Conservation (phyloP, 1,284 basidiomycete genomes). For the Rhodotorula sp. region DNA sequence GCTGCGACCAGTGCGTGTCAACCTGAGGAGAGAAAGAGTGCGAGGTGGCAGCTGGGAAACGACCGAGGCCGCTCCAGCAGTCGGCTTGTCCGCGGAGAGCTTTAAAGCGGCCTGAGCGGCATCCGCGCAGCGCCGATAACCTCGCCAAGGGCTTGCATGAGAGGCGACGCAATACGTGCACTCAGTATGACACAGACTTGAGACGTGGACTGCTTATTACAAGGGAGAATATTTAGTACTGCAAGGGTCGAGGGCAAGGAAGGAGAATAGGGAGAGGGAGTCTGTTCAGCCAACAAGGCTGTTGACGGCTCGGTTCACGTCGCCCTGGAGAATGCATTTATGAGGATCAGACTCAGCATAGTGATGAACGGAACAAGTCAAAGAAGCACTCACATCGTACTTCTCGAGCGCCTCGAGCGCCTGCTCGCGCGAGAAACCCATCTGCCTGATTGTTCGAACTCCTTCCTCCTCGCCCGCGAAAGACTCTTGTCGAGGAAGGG, state of each 20-base stretch:
- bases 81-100: not conserved
- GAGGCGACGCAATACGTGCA: not conserved
- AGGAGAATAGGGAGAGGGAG: not conserved
- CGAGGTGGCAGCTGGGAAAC: too few relatives aligned
- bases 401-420: conserved; percentile 70
- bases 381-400: conserved; percentile 51
- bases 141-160: not conserved
- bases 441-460: conserved; percentile 70
- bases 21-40: not conserved
- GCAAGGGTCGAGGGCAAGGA: not conserved
- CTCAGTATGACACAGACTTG: not conserved
- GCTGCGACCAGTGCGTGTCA: too few relatives aligned
- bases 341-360: not conserved
- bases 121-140: not conserved
- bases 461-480: conserved; percentile 68
- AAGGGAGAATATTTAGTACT: not conserved
- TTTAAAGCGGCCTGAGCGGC: too few relatives aligned
- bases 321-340: conserved; percentile 53
- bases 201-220: not conserved
- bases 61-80: not conserved
- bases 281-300: conserved; percentile 55
- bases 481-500: conserved; percentile 6
- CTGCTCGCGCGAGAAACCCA: conserved; percentile 79
- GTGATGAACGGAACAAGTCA: too few relatives aligned
- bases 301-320: conserved; percentile 69